A percentile compares a stretch with the other conserved stretches of the same genome.
Evolutionary conservation across 805 yeast genomes (phyloP).

Genomic region (Priceomyces medius): DNA sequence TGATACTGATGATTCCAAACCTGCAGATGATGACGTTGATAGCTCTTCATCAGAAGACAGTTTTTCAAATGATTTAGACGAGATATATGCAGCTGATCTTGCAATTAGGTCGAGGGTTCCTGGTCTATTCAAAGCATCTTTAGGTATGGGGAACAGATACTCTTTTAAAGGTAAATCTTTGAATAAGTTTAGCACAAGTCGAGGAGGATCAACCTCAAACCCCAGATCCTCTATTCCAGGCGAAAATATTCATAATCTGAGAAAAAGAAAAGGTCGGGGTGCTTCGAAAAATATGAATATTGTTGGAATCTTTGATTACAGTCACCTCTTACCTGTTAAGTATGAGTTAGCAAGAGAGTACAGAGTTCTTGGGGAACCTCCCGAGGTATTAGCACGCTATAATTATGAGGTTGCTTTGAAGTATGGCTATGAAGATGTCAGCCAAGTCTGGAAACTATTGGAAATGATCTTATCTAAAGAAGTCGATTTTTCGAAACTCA

Average conservation of each 20-base stretch:
- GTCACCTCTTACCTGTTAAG: constrained; percentile 71
- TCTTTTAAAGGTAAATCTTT: constrained; percentile 26
- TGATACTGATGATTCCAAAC: constrained; percentile 1
- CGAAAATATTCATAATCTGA: constrained; percentile 14
- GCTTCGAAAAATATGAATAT: constrained; percentile 45
- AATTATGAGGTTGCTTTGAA: constrained; percentile 70
- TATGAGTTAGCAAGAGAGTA: constrained; percentile 68
- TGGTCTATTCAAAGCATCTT: constrained; percentile 43
- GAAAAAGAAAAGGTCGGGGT: constrained; percentile 15
- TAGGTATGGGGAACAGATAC: constrained; percentile 36
- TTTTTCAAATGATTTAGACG: constrained; percentile 68
- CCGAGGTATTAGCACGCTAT: constrained; percentile 62
- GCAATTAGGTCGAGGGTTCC: constrained; percentile 53
- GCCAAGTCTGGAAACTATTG: constrained; percentile 73
- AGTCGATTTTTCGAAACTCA: constrained; percentile 20
- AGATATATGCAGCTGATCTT: constrained; percentile 57
- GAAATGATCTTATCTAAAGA: constrained; percentile 47
- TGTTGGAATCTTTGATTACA: constrained; percentile 65
- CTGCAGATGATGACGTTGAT: constrained; percentile 13
- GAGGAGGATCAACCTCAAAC: constrained; percentile 35
- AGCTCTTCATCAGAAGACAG: constrained; percentile 51
- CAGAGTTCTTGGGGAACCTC: constrained; percentile 59
- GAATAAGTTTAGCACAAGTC: constrained; percentile 39
- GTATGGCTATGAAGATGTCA: constrained; percentile 59
- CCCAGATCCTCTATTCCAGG: constrained; percentile 39